Conservation (phyloP, 2,329 filamentous ascomycete genomes). For the Pseudogymnoascus sp. region DNA sequence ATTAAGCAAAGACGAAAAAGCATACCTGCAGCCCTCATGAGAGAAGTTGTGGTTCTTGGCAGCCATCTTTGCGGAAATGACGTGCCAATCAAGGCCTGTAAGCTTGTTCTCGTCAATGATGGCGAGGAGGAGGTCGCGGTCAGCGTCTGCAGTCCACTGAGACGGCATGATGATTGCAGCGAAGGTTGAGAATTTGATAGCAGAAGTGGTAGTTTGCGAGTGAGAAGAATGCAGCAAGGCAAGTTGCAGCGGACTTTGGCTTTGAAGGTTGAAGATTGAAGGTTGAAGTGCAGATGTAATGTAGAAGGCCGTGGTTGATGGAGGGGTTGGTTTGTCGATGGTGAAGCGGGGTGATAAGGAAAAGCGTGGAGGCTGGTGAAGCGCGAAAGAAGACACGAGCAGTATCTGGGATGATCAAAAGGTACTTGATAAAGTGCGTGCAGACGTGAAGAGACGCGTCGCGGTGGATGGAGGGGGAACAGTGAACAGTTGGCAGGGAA, state of each 20-base stretch:
- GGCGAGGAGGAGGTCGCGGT: slow-evolving; percentile 25
- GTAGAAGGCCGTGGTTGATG: background rate
- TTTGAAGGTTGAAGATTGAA: background rate
- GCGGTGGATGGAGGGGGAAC: background rate
- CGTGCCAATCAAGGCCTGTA: slow-evolving; percentile 22
- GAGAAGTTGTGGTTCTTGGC: slow-evolving; percentile 22
- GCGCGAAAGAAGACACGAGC: background rate
- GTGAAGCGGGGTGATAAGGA: background rate
- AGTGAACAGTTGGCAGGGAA: background rate
- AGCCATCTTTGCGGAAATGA: slow-evolving; percentile 19
- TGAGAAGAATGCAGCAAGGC: background rate
- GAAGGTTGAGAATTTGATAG: background rate
- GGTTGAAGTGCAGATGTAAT: background rate
- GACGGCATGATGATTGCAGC: slow-evolving; percentile 14
- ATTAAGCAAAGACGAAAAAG: slow-evolving; percentile 3
- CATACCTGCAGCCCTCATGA: slow-evolving; percentile 28
- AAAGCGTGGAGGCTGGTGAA: background rate
- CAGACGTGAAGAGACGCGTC: background rate
- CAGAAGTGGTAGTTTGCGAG: background rate
- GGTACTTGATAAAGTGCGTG: background rate
- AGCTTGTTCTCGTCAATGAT: slow-evolving; percentile 25
- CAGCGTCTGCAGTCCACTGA: slow-evolving; percentile 23
- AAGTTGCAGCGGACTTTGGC: background rate
- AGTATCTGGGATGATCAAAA: background rate
- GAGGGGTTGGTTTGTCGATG: background rate